Evolutionary conservation across 305 asterid species (phyloP), one percentile per base, ranked within the genome.

Genomic region (Fraxinus albicans): DNA sequence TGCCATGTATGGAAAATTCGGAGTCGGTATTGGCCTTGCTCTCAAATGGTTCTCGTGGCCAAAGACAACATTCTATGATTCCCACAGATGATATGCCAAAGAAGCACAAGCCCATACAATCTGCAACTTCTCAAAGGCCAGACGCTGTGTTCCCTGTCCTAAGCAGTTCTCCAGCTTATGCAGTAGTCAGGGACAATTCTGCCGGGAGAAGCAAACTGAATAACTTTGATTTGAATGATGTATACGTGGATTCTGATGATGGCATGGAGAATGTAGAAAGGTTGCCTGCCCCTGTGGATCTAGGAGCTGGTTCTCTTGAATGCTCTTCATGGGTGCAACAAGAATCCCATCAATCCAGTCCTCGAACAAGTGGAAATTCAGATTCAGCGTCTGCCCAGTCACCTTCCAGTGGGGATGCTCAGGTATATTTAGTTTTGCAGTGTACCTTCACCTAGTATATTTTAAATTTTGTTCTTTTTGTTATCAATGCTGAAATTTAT

Each of bases 341-440:
- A 81, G 96, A 88, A 74, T 93, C 93, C 67, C 92, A 85, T 80
- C 95, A 88, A 83, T 92, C 94, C 78, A 92, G 98, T 90, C 98
- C 97, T 82, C 97, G 93, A 86, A 91, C 94, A 60, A 91, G 96
- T 83, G 89, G 95, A 76, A 93, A 91, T 84, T 92, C 98, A 10
- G 98, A 91, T 83, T 91, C 98, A 70, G 93, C 92, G 8, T 94
- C 98, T 86, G 92, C 94, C 1, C 98, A 89, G 81, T 92, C 98
- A 85, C 95, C 95, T 76, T 92, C 97, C 88, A 91, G 87, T 70
- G 97, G 94, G 76, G 94, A 91, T 84, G 90, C 91, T 89, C 96
- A 89, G 97, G 98, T 94, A 86, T 82, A 72, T 77, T 78, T 29
- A 40, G 0, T 75, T 58, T 6, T 70, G 75, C 38, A 12, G 38